These are phyloP conservation scores for Pharnaceum exiguum DNA, from an alignment of 148 eudicot species.

Conservation along the genomic window DNA sequence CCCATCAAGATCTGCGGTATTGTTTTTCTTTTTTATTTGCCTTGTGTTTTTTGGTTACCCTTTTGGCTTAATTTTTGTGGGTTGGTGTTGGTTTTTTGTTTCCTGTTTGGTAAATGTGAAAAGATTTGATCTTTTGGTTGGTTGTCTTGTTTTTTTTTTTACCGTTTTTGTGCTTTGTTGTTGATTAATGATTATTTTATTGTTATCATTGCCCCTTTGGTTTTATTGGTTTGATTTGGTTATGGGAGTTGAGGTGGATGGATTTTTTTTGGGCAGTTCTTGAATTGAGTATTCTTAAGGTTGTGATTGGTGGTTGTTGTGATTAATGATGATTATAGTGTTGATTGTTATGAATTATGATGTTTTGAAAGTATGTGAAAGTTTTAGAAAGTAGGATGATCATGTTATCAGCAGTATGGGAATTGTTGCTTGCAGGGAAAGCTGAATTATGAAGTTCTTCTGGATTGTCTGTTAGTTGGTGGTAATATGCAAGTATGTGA, in stretches of 20 bases:
- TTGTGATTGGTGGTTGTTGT: slow-evolving; percentile 2
- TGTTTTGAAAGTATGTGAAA: not conserved
- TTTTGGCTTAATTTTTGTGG: not conserved
- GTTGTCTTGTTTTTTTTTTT: not conserved
- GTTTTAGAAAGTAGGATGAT: not conserved
- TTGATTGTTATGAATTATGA: not conserved
- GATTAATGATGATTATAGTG: not conserved
- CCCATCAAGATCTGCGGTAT: slow-evolving; percentile 85
- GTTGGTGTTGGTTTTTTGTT: not conserved
- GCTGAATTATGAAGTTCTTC: not conserved
- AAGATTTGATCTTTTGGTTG: not conserved
- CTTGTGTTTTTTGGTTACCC: not conserved
- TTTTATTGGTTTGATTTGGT: not conserved
- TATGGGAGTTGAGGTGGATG: not conserved
- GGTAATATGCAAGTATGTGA: not conserved
- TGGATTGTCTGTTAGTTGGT: slow-evolving; percentile 16
- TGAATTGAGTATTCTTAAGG: not conserved
- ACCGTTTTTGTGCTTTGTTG: not conserved
- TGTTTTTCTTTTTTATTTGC: not conserved
- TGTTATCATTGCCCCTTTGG: not conserved
- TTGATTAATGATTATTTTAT: not conserved
- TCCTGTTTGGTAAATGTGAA: not conserved
- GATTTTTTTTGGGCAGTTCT: not conserved
- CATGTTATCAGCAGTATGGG: too few relatives aligned
- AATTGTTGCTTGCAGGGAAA: not conserved